A percentile compares a stretch with the other conserved stretches of the same genome.
Evolutionary conservation across 2,329 filamentous ascomycete genomes (phyloP).

Genomic region (Aspergillus sojae): DNA sequence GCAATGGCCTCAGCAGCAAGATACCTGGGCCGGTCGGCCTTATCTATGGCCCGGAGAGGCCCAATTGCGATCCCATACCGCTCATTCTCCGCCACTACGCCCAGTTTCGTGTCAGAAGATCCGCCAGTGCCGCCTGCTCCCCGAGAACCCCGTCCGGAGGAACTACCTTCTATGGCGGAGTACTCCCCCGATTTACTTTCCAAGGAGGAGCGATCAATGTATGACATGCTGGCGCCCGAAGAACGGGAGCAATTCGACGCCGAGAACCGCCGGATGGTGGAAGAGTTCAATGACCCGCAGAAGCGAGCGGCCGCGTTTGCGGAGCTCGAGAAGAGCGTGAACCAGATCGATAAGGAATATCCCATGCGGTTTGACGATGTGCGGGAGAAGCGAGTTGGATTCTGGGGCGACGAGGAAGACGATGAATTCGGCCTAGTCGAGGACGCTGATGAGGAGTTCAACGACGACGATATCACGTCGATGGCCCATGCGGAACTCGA

Average conservation of each 20-base stretch:
- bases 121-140: constrained; percentile 32
- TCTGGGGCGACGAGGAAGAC: constrained; percentile 49
- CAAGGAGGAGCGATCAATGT: constrained; percentile 39
- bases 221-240: constrained; percentile 42
- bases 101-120: constrained; percentile 37
- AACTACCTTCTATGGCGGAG: constrained; percentile 34
- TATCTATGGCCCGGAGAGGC: constrained; percentile 35
- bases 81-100: constrained; percentile 39
- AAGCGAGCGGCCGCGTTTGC: constrained; percentile 32
- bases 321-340: constrained; percentile 36
- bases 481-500: constrained; percentile 86
- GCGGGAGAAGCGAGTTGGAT: constrained; percentile 31
- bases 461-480: constrained; percentile 81
- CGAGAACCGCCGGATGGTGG: constrained; percentile 38
- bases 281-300: constrained; percentile 40
- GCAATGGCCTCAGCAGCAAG: constrained; percentile 45
- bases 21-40: constrained; percentile 41
- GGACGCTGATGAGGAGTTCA: constrained; percentile 57
- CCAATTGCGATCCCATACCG: constrained; percentile 29
- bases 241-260: constrained; percentile 40
- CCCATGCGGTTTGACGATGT: constrained; percentile 34
- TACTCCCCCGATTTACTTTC: constrained; percentile 40
- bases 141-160: constrained; percentile 31
- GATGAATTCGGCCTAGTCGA: constrained; percentile 51
- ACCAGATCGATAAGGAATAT: constrained; percentile 34